Evolutionary conservation across 305 asterid species (phyloP).

Genomic region (Solanum hybrid): DNA sequence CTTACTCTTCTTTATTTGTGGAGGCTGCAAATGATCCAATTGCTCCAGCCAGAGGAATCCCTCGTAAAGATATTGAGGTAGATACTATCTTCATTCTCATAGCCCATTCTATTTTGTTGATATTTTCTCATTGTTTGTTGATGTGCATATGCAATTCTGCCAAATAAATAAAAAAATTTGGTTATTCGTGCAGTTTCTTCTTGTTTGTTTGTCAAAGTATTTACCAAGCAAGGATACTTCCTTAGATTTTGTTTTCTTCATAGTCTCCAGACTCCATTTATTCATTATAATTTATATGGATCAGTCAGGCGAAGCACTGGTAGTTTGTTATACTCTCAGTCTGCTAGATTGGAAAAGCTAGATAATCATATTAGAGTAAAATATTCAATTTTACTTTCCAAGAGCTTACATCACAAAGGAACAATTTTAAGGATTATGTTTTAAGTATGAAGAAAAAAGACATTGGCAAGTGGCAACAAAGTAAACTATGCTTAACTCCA

Average conservation of each 20-base stretch:
- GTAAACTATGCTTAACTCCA: neutral
- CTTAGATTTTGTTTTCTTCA: neutral
- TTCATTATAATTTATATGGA: neutral
- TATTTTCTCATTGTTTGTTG: neutral
- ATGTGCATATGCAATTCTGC: neutral
- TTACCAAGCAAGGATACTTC: neutral
- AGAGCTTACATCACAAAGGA: neutral
- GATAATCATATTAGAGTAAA: neutral
- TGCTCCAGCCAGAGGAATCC: slow-evolving; percentile 92
- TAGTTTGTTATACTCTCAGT: neutral
- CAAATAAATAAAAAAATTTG: neutral
- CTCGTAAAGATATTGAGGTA: slow-evolving; percentile 84
- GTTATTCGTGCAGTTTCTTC: neutral
- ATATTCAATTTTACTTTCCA: neutral
- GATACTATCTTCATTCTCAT: neutral
- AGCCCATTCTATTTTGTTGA: neutral
- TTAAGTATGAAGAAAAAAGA: neutral
- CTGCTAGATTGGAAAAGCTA: neutral
- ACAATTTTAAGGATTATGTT: neutral
- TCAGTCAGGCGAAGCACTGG: neutral
- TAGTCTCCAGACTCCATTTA: neutral
- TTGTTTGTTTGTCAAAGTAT: neutral
- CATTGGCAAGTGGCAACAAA: neutral
- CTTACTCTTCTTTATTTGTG: slow-evolving; percentile 12
- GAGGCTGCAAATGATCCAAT: slow-evolving; percentile 99